Conservation (phyloP, 345 rosid genomes). For the Heritiera littoralis region DNA sequence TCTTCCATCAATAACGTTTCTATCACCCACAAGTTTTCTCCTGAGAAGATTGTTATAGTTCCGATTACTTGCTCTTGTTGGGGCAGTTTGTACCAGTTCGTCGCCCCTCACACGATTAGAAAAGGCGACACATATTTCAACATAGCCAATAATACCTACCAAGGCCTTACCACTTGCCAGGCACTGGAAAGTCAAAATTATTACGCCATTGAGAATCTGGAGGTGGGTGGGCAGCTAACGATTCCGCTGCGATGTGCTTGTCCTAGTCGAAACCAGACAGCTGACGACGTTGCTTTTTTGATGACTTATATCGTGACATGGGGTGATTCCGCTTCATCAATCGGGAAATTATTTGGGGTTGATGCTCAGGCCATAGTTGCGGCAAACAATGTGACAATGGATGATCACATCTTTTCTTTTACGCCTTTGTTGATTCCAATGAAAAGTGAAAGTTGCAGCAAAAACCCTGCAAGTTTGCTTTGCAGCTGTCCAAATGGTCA, state of each 20-base stretch:
- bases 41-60: slow-evolving; percentile 15
- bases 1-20: slow-evolving; percentile 28
- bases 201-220: not conserved
- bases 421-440: slow-evolving; percentile 34
- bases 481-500: slow-evolving; percentile 27
- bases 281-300: slow-evolving; percentile 18
- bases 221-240: not conserved
- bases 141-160: slow-evolving; percentile 30
- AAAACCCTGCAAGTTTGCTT: slow-evolving; percentile 13
- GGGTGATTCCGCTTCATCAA: slow-evolving; percentile 13
- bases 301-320: slow-evolving; percentile 23
- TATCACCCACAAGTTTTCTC: slow-evolving; percentile 1
- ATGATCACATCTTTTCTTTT: slow-evolving; percentile 5
- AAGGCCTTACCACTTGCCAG: slow-evolving; percentile 37
- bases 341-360: slow-evolving; percentile 16
- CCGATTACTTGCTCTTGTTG: slow-evolving; percentile 40
- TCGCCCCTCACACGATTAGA: slow-evolving; percentile 12
- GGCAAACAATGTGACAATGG: slow-evolving; percentile 20
- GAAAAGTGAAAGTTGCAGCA: slow-evolving; percentile 23
- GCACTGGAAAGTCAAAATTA: slow-evolving; percentile 25
- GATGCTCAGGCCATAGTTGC: not conserved
- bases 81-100: slow-evolving; percentile 26
- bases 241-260: slow-evolving; percentile 38
- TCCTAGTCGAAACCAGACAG: slow-evolving; percentile 27
- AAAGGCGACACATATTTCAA: not conserved